Evolutionary conservation across 2,329 filamentous ascomycete genomes (phyloP).

Genomic region (Whalleya microplaca): DNA sequence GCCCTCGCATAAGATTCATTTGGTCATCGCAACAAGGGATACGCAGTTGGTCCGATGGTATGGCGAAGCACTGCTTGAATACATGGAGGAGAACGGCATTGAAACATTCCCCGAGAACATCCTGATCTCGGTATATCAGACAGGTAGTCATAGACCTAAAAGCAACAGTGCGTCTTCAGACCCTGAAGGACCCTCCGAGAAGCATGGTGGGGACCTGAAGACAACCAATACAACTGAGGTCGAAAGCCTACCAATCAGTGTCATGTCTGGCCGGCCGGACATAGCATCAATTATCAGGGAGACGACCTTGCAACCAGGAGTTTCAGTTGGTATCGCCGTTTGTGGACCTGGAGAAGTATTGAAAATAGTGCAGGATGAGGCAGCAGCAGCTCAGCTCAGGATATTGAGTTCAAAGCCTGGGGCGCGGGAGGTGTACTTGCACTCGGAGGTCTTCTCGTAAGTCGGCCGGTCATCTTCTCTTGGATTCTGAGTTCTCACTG

Average conservation of each 20-base stretch:
- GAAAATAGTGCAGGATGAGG: slow-evolving; percentile 30
- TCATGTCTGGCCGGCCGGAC: slow-evolving; percentile 28
- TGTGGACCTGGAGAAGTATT: slow-evolving; percentile 33
- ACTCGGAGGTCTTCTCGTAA: slow-evolving; percentile 35
- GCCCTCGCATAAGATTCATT: slow-evolving; percentile 19
- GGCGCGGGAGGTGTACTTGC: slow-evolving; percentile 34
- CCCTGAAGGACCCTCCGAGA: slow-evolving; percentile 11
- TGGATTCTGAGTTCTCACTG: neutral
- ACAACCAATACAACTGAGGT: neutral
- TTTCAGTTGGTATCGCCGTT: slow-evolving; percentile 32
- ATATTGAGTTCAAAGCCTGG: slow-evolving; percentile 26
- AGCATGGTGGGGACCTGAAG: neutral
- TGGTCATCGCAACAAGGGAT: slow-evolving; percentile 38
- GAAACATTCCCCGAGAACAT: slow-evolving; percentile 19
- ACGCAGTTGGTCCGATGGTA: slow-evolving; percentile 35
- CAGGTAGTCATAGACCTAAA: slow-evolving; percentile 13
- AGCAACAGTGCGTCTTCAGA: slow-evolving; percentile 13
- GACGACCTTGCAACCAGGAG: slow-evolving; percentile 20
- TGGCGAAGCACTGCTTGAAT: slow-evolving; percentile 29
- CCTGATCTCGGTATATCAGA: slow-evolving; percentile 31
- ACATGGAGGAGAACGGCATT: slow-evolving; percentile 26
- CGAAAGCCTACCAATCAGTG: slow-evolving; percentile 7
- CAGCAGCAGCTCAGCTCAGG: slow-evolving; percentile 33
- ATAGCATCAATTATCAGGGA: slow-evolving; percentile 23
- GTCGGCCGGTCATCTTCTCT: slow-evolving; percentile 6